A percentile compares a stretch with the other conserved stretches of the same genome.
These are phyloP conservation scores for Suhomyces emberorum DNA, from an alignment of 805 yeast species.

Conservation along the genomic window DNA sequence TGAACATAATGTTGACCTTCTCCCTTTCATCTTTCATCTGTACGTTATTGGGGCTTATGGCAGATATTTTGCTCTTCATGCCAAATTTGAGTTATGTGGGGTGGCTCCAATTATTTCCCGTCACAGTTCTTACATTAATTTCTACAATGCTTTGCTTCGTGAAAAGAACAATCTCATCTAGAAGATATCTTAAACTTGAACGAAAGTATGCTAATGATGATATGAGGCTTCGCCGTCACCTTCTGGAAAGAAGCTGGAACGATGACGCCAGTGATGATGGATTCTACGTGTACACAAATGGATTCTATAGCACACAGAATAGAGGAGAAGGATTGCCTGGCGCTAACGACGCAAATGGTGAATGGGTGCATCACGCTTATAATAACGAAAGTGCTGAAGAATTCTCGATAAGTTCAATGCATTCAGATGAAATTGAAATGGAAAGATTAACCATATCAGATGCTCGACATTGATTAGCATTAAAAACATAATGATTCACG, in stretches of 20 bases:
- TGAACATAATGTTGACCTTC: slow-evolving; percentile 53
- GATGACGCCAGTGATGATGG: slow-evolving; percentile 40
- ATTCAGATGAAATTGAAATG: neutral
- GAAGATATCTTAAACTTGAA: slow-evolving; percentile 38
- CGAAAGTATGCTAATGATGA: slow-evolving; percentile 30
- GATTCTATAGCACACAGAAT: slow-evolving; percentile 25
- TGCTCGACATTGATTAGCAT: too few species aligned
- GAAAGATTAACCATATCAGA: neutral
- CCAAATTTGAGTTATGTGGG: slow-evolving; percentile 79
- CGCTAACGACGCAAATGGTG: slow-evolving; percentile 13
- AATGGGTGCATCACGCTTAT: slow-evolving; percentile 15
- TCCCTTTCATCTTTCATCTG: slow-evolving; percentile 68
- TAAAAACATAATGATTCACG: too few species aligned
- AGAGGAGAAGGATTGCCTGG: slow-evolving; percentile 4
- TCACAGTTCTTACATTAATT: slow-evolving; percentile 59
- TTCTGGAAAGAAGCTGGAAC: slow-evolving; percentile 11
- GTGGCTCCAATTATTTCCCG: slow-evolving; percentile 74
- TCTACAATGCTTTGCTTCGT: slow-evolving; percentile 68
- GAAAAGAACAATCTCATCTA: slow-evolving; percentile 61
- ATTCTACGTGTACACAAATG: slow-evolving; percentile 41
- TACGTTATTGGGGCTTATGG: slow-evolving; percentile 69
- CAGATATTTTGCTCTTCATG: slow-evolving; percentile 75
- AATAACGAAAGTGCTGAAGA: slow-evolving; percentile 10
- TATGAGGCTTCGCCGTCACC: slow-evolving; percentile 25
- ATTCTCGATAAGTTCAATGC: slow-evolving; percentile 10